These are phyloP conservation scores for Gamsiella multidivaricata DNA, from an alignment of 192 early-diverging fungal genomes.

Conservation along the genomic window DNA sequence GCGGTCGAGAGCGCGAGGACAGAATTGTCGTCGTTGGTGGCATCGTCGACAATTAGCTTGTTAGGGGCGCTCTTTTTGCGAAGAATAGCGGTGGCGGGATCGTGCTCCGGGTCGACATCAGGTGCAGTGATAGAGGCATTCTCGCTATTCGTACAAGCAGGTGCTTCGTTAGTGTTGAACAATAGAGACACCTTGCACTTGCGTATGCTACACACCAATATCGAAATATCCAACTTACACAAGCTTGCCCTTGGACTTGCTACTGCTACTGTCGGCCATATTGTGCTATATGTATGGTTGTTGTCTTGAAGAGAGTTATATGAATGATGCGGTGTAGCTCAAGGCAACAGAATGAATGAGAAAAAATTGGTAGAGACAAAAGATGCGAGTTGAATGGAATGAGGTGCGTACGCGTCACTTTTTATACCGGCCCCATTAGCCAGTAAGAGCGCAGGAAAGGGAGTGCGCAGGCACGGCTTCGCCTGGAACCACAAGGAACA, in stretches of 20 bases:
- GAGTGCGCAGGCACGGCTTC: too few relatives aligned
- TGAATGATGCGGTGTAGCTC: neutral
- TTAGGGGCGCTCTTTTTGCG: constrained; percentile 96
- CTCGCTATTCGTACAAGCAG: constrained; percentile 42
- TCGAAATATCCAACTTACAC: constrained; percentile 19
- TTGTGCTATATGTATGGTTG: constrained; percentile 1
- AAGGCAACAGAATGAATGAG: neutral
- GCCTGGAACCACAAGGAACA: too few relatives aligned
- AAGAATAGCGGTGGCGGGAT: constrained; percentile 94
- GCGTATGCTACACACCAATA: neutral
- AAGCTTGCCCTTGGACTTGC: constrained; percentile 44
- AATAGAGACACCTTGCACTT: neutral
- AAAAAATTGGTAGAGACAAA: constrained; percentile 1
- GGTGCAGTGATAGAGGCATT: constrained; percentile 65
- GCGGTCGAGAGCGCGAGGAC: constrained; percentile 88
- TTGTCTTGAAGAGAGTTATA: too few relatives aligned
- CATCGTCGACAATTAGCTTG: constrained; percentile 98
- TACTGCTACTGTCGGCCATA: constrained; percentile 45
- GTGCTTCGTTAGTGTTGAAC: neutral
- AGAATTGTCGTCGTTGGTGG: constrained; percentile 97
- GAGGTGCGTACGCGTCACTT: neutral
- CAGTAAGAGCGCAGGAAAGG: too few relatives aligned
- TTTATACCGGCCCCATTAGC: too few relatives aligned
- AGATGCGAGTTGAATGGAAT: neutral
- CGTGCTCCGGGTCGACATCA: constrained; percentile 72